phyloP scores from a whole-genome alignment of 257 asterid genomes.

The Perilla frutescens region DNA sequence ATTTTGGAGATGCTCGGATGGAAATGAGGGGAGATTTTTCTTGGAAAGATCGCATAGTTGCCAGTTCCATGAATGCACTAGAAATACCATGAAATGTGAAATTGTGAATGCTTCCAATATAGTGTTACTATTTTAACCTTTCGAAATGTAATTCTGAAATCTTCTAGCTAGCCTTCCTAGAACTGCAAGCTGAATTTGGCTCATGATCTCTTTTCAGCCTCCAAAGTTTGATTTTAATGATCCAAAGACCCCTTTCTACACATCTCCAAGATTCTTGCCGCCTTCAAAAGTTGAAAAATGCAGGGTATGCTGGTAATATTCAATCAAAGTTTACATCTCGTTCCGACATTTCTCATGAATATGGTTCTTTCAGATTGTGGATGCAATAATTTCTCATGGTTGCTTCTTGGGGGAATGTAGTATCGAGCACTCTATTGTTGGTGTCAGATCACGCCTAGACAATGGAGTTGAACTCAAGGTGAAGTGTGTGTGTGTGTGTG shows the following conservation, averaged over 20 bases:
- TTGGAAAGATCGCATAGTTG: neutral
- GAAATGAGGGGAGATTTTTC: neutral
- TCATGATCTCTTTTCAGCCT: constrained; percentile 57
- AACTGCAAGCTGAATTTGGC: constrained; percentile 28
- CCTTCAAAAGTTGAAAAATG: constrained; percentile 91
- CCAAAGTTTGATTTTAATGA: constrained; percentile 79
- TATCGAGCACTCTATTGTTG: constrained; percentile 85
- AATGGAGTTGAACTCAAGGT: constrained; percentile 86
- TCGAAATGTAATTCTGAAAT: neutral
- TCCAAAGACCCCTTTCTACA: constrained; percentile 86
- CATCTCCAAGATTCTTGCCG: constrained; percentile 89
- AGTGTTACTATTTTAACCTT: neutral
- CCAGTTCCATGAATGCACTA: neutral
- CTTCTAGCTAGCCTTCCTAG: neutral
- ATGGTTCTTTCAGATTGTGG: constrained; percentile 64
- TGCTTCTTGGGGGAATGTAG: constrained; percentile 85
- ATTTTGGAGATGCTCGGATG: neutral
- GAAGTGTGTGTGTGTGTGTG: constrained; percentile 17
- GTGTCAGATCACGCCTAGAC: constrained; percentile 84
- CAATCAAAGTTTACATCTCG: neutral
- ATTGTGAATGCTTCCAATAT: neutral
- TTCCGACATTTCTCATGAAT: constrained; percentile 31
- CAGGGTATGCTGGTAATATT: constrained; percentile 60
- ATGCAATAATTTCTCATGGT: constrained; percentile 92
- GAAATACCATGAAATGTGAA: neutral